Conservation (phyloP, 2,329 filamentous ascomycete species). For the Paraphoma chrysanthemicola region DNA sequence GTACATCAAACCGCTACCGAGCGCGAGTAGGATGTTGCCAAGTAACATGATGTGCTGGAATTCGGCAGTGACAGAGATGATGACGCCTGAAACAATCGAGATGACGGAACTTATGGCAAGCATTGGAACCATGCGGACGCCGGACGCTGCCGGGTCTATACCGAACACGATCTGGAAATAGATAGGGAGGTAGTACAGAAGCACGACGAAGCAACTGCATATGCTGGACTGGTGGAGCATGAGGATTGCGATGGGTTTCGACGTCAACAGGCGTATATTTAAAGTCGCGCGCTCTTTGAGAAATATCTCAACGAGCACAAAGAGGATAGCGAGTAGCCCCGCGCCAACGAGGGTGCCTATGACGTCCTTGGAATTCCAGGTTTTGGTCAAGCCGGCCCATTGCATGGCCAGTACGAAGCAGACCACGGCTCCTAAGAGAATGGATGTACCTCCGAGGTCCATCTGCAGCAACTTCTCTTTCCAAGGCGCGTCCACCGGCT, state of each 20-base stretch:
- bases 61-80: not conserved
- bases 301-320: not conserved
- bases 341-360: constrained; percentile 58
- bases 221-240: not conserved
- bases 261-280: not conserved
- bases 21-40: not conserved
- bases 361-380: constrained; percentile 53
- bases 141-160: not conserved
- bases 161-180: not conserved
- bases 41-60: not conserved
- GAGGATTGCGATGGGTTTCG: not conserved
- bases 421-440: constrained; percentile 48
- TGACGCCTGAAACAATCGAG: not conserved
- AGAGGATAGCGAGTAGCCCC: constrained; percentile 38
- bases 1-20: not conserved
- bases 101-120: not conserved
- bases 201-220: not conserved
- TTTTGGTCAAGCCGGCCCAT: constrained; percentile 46
- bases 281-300: not conserved
- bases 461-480: constrained; percentile 5
- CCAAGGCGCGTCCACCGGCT: not conserved
- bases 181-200: not conserved
- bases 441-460: constrained; percentile 39
- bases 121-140: not conserved
- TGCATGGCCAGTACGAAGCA: constrained; percentile 56